phyloP scores from a whole-genome alignment of 768 basidiomycete species.

The Mycena haematopus region DNA sequence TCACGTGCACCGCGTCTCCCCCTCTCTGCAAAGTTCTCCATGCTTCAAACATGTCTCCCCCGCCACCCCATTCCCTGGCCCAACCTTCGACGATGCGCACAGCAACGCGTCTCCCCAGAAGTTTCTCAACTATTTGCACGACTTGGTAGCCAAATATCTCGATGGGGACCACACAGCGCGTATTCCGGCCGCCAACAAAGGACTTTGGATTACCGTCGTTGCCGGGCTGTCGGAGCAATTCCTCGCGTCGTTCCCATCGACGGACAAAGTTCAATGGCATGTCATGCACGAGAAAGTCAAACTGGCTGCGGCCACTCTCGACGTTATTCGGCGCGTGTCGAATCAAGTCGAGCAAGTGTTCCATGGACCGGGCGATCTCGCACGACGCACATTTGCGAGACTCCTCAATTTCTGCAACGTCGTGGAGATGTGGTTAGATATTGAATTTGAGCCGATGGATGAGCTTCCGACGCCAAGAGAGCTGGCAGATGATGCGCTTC shows the following conservation, averaged over 20 bases:
- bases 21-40: neutral
- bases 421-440: conserved; percentile 66
- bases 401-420: conserved; percentile 60
- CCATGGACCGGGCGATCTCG: conserved; percentile 48
- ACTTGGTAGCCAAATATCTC: conserved; percentile 45
- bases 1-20: too few relatives aligned
- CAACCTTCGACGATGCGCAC: conserved; percentile 37
- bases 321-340: conserved; percentile 60
- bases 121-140: conserved; percentile 51
- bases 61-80: conserved; percentile 39
- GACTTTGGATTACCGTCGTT: conserved; percentile 58
- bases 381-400: conserved; percentile 55
- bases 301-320: conserved; percentile 59
- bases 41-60: conserved; percentile 25
- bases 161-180: conserved; percentile 38
- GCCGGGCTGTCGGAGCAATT: conserved; percentile 59
- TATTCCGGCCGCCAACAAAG: conserved; percentile 43
- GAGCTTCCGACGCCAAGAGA: conserved; percentile 52
- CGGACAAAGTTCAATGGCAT: conserved; percentile 56
- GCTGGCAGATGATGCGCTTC: conserved; percentile 54
- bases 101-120: conserved; percentile 43
- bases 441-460: conserved; percentile 44
- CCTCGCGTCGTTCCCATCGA: conserved; percentile 60
- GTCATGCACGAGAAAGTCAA: conserved; percentile 63
- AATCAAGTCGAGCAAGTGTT: conserved; percentile 58